These are phyloP conservation scores for Colletotrichum theobromicola DNA, from an alignment of 2,329 filamentous ascomycete genomes.

Conservation along the genomic window DNA sequence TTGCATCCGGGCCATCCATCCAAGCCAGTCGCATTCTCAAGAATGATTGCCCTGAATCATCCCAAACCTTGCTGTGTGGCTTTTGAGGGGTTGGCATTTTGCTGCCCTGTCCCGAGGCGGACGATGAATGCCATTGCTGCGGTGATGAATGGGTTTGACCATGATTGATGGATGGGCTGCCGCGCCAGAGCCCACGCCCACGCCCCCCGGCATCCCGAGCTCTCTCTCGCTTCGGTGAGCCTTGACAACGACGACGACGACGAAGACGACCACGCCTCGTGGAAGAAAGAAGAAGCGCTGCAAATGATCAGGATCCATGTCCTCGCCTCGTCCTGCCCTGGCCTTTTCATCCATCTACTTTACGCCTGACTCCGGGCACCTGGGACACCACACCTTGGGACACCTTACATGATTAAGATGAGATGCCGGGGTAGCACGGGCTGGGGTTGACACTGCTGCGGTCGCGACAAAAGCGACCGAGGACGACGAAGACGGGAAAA, in stretches of 20 bases:
- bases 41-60: slow-evolving; percentile 15
- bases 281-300: slow-evolving; percentile 5
- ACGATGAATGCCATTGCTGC: not conserved
- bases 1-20: slow-evolving; percentile 16
- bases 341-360: not conserved
- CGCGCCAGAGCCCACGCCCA: not conserved
- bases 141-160: not conserved
- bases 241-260: not conserved
- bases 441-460: not conserved
- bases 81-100: not conserved
- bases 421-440: not conserved
- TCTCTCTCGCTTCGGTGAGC: not conserved
- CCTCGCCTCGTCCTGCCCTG: slow-evolving; percentile 3
- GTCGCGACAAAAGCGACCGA: slow-evolving; percentile 13
- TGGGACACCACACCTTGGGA: not conserved
- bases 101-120: not conserved
- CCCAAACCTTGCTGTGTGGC: not conserved
- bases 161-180: slow-evolving; percentile 1
- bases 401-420: slow-evolving; percentile 5
- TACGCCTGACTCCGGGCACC: slow-evolving; percentile 11
- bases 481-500: not conserved
- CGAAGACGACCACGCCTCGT: not conserved
- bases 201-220: not conserved
- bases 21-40: slow-evolving; percentile 9
- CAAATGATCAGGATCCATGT: slow-evolving; percentile 14